These are phyloP conservation scores for Ophiorrhiza pumila DNA, from an alignment of 257 asterid species.

Conservation along the genomic window DNA sequence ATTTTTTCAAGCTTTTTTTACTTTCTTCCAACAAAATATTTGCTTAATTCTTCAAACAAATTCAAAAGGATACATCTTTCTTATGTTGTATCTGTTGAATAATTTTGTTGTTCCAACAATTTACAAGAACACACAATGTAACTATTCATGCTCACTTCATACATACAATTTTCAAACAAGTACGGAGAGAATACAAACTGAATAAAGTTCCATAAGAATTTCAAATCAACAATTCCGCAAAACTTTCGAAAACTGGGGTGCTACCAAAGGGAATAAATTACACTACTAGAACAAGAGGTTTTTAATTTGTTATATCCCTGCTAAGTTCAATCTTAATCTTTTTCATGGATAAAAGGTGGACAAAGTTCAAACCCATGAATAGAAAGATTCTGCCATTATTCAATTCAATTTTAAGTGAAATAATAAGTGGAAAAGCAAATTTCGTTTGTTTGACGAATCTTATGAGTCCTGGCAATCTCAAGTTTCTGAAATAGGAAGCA, in stretches of 20 bases:
- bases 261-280: background rate
- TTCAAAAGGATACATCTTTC: too few species aligned
- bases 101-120: too few species aligned
- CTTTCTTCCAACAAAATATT: too few species aligned
- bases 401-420: background rate
- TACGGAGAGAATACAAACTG: background rate
- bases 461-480: background rate
- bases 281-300: too few species aligned
- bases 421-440: background rate
- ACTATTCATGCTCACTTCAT: background rate
- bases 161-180: constrained; percentile 5
- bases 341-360: background rate
- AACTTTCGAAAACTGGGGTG: background rate
- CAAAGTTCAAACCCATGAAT: background rate
- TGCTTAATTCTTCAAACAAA: too few species aligned
- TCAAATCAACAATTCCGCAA: background rate
- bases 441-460: constrained; percentile 2
- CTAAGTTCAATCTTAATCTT: background rate
- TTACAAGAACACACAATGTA: background rate
- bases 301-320: background rate
- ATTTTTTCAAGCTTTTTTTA: too few species aligned
- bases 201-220: background rate
- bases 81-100: too few species aligned
- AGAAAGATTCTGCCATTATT: background rate
- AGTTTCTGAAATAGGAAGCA: background rate